Base-by-base conservation (phyloP, 2,329 filamentous ascomycete genomes). In the Phyllosticta capitalensis region DNA sequence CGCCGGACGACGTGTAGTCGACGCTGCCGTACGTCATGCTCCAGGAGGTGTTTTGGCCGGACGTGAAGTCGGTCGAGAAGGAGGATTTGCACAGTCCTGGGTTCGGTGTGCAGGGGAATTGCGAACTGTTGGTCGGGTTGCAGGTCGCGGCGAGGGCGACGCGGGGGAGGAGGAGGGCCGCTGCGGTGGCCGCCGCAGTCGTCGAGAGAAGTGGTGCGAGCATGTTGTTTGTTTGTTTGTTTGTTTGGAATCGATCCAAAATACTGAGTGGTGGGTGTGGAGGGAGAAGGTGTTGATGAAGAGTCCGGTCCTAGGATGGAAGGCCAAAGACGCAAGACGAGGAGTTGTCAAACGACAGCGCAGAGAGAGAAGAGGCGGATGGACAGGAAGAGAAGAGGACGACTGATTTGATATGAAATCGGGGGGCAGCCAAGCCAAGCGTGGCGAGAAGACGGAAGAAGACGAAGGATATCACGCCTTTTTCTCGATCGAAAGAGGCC, bases 21-120 rank as follows among this genome's bases (percentile, higher is more conserved):
- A 91, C 77, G 7, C 72, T 73, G 50, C 87, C 87, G 55, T 82
- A 83, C 1, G 81, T 84, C 52, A 82, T 82, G 61, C 85, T 83
- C 82, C 85, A 90, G 78, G 65, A 82, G 54, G 69, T 66, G 69
- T 57, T 61, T 21, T 59, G 75, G 12, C 70, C 70, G 22, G 75
- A 79, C 68, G 84, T 77, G 66, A 78, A 76, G 66, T 78, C 72
- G 59, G 71, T 67, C 22, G 64, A 66, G 65, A 73, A 77, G 56
- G 69, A 70, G 50, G 81, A 82, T 56, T 84, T 82, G 59, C 66
- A 70, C 12, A 73, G 61, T 24, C 67, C 72, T 17, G 66, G 54
- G 52, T 75, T 66, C 38, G 65, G 51, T 26, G 72, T 67, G 60
- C 26, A 92, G 2, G 56, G 56, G 24, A 59, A 59, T 54, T 59